These are phyloP conservation scores for Primulina huaijiensis DNA, from an alignment of 257 asterid species.

Conservation along the genomic window DNA sequence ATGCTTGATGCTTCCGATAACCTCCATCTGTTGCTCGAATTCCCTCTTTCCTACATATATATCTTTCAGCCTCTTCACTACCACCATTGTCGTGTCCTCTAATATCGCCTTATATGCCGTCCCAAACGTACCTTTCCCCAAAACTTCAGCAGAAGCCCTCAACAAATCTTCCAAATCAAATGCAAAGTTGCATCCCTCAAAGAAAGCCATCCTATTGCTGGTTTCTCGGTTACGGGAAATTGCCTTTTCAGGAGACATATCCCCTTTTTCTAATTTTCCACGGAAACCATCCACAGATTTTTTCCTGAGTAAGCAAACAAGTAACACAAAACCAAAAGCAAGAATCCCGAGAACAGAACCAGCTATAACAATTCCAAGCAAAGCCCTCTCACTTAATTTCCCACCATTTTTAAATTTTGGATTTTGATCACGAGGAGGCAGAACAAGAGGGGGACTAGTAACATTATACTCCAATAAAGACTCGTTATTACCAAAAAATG, in stretches of 20 bases:
- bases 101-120: slow-evolving; percentile 79
- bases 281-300: slow-evolving; percentile 46
- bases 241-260: slow-evolving; percentile 74
- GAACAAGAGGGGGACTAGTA: slow-evolving; percentile 38
- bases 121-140: slow-evolving; percentile 92
- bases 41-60: slow-evolving; percentile 82
- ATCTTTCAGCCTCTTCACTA: slow-evolving; percentile 91
- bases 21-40: slow-evolving; percentile 82
- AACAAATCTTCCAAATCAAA: slow-evolving; percentile 90
- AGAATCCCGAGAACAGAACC: slow-evolving; percentile 63
- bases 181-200: slow-evolving; percentile 81
- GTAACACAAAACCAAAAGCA: slow-evolving; percentile 59
- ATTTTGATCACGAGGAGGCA: slow-evolving; percentile 48
- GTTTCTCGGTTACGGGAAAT: slow-evolving; percentile 69
- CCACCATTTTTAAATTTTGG: slow-evolving; percentile 36
- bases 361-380: slow-evolving; percentile 69
- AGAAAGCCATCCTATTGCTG: slow-evolving; percentile 69
- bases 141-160: slow-evolving; percentile 94
- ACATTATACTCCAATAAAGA: slow-evolving; percentile 40
- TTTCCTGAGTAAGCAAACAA: slow-evolving; percentile 54
- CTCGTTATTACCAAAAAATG: slow-evolving; percentile 55
- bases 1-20: slow-evolving; percentile 74
- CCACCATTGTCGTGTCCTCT: slow-evolving; percentile 80
- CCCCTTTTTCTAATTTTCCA: slow-evolving; percentile 67
- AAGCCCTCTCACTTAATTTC: slow-evolving; percentile 61